phyloP scores from a whole-genome alignment of 2,329 filamentous ascomycete genomes.

The Dissoconium aciculare region DNA sequence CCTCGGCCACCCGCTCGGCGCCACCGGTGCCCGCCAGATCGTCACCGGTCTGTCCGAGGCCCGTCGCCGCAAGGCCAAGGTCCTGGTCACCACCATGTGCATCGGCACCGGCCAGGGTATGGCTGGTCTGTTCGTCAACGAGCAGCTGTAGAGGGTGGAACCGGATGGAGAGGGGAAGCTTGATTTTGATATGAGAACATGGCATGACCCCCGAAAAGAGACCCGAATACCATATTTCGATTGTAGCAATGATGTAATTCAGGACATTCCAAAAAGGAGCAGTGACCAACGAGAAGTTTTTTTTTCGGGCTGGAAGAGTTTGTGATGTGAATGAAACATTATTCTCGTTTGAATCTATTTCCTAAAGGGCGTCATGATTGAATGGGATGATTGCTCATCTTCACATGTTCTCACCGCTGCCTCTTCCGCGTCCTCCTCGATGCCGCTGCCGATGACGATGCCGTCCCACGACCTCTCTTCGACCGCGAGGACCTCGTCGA shows the following conservation, averaged over 20 bases:
- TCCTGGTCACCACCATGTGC: slow-evolving; percentile 78
- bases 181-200: background rate
- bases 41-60: slow-evolving; percentile 50
- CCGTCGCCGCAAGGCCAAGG: slow-evolving; percentile 21
- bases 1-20: slow-evolving; percentile 66
- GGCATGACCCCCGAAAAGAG: too few species aligned
- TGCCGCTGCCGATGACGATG: background rate
- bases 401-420: too few species aligned
- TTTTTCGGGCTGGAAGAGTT: too few species aligned
- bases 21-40: slow-evolving; percentile 65
- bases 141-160: slow-evolving; percentile 32
- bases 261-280: too few species aligned
- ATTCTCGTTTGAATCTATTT: too few species aligned
- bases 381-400: too few species aligned
- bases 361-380: too few species aligned
- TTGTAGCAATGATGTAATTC: too few species aligned
- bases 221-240: too few species aligned
- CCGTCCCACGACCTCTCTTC: background rate
- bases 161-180: background rate
- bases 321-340: too few species aligned
- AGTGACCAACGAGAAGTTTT: too few species aligned
- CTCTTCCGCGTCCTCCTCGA: slow-evolving; percentile 1
- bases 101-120: slow-evolving; percentile 54
- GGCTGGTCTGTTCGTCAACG: slow-evolving; percentile 51
- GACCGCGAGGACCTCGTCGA: background rate